Evolutionary conservation across 1,284 basidiomycete genomes (phyloP).

Genomic region (Bondarzewia mesenterica): DNA sequence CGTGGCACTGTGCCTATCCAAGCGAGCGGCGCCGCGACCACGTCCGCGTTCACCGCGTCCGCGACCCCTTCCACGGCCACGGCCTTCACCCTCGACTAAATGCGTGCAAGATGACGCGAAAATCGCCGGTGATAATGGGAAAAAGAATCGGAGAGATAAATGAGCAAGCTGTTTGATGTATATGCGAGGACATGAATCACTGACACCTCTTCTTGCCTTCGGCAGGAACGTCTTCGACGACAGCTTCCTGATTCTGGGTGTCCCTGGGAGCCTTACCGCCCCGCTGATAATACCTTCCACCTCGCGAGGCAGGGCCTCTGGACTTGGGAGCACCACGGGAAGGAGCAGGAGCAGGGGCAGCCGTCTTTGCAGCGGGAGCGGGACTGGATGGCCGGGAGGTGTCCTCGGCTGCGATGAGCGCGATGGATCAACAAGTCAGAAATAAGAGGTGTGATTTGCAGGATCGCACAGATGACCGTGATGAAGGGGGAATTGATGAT

Average conservation of each 20-base stretch:
- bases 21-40: conserved; percentile 61
- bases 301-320: conserved; percentile 58
- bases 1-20: conserved; percentile 78
- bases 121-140: background rate
- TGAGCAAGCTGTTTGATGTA: conserved; percentile 5
- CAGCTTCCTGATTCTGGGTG: conserved; percentile 28
- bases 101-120: background rate
- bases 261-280: conserved; percentile 44
- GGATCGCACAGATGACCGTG: conserved; percentile 6
- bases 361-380: conserved; percentile 27
- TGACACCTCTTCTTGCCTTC: conserved; percentile 47
- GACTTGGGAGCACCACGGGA: conserved; percentile 25
- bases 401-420: conserved; percentile 29
- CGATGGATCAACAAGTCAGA: background rate
- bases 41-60: conserved; percentile 38
- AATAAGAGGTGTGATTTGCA: background rate
- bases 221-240: conserved; percentile 34
- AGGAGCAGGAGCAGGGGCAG: conserved; percentile 28
- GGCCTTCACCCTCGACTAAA: conserved; percentile 45
- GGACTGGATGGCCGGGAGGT: conserved; percentile 36
- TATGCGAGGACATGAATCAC: conserved; percentile 17
- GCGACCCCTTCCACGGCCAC: conserved; percentile 30
- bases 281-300: conserved; percentile 66
- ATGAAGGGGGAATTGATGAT: background rate
- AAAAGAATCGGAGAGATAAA: background rate